These are phyloP conservation scores for Rutstroemia sp. DNA, from an alignment of 2,329 filamentous ascomycete genomes.

Conservation along the genomic window DNA sequence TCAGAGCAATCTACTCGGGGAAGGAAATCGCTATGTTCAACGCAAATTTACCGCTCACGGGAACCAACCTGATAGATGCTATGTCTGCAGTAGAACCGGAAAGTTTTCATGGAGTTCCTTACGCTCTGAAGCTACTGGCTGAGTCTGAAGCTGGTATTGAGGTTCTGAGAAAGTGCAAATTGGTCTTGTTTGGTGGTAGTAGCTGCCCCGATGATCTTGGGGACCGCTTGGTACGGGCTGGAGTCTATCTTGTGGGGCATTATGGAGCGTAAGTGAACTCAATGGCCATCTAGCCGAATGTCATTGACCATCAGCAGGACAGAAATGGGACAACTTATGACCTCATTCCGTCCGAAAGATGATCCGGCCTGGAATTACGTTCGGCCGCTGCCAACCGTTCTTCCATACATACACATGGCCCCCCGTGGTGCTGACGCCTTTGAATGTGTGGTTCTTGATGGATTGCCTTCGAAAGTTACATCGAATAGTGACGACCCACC, in stretches of 20 bases:
- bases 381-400: slow-evolving; percentile 23
- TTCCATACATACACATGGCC: slow-evolving; percentile 13
- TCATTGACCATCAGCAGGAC: slow-evolving; percentile 32
- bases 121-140: slow-evolving; percentile 54
- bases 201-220: slow-evolving; percentile 53
- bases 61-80: slow-evolving; percentile 38
- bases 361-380: slow-evolving; percentile 57
- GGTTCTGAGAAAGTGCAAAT: slow-evolving; percentile 37
- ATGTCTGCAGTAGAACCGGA: slow-evolving; percentile 40
- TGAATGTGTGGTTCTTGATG: slow-evolving; percentile 30
- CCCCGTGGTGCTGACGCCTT: slow-evolving; percentile 8
- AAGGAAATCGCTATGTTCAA: slow-evolving; percentile 48
- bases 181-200: slow-evolving; percentile 51
- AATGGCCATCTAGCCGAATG: neutral
- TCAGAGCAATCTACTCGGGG: slow-evolving; percentile 43
- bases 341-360: slow-evolving; percentile 41
- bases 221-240: slow-evolving; percentile 42
- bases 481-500: slow-evolving; percentile 35
- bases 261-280: slow-evolving; percentile 43
- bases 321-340: slow-evolving; percentile 56
- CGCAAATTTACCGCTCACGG: slow-evolving; percentile 46
- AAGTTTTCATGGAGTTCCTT: slow-evolving; percentile 55
- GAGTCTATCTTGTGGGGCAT: slow-evolving; percentile 48
- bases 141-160: slow-evolving; percentile 49
- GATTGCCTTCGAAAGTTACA: slow-evolving; percentile 32